Percentiles rank a stretch among this genome's conserved stretches.
These are phyloP conservation scores for Santalum album DNA, from an alignment of 164 flowering plant species.

Conservation along the genomic window DNA sequence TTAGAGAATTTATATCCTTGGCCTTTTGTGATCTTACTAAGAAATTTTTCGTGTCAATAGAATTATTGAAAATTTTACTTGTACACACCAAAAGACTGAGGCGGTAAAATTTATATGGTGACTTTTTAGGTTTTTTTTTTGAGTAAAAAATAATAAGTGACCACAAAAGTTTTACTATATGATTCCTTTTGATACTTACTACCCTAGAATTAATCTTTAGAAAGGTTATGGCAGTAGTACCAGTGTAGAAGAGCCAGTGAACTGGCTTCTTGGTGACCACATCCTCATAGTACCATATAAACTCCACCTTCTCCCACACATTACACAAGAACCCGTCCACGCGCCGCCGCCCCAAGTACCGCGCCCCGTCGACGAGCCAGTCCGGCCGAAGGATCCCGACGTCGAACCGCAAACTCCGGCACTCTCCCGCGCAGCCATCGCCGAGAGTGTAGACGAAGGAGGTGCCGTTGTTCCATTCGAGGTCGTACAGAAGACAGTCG, in stretches of 20 bases:
- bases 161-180: too few species aligned
- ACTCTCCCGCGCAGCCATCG: constrained; percentile 9
- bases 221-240: too few species aligned
- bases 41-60: too few species aligned
- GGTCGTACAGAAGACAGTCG: constrained; percentile 20
- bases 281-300: constrained; percentile 41
- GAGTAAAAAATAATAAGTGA: too few species aligned
- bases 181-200: too few species aligned
- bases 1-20: too few species aligned
- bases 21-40: too few species aligned
- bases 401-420: constrained; percentile 13
- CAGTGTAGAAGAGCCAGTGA: constrained; percentile 30
- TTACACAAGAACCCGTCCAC: constrained; percentile 35
- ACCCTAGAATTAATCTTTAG: too few species aligned
- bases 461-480: constrained; percentile 44
- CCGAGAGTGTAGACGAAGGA: constrained; percentile 28
- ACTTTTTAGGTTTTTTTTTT: too few species aligned
- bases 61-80: too few species aligned
- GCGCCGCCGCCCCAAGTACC: constrained; percentile 19
- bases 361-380: constrained; percentile 29
- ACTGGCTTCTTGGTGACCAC: constrained; percentile 33
- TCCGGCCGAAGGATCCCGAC: constrained; percentile 34
- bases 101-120: too few species aligned
- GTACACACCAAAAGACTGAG: too few species aligned
- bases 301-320: constrained; percentile 42